Evolutionary conservation across 2,329 filamentous ascomycete species (phyloP), one percentile per base, ranked within the genome.

Genomic region (Colletotrichum agaves): DNA sequence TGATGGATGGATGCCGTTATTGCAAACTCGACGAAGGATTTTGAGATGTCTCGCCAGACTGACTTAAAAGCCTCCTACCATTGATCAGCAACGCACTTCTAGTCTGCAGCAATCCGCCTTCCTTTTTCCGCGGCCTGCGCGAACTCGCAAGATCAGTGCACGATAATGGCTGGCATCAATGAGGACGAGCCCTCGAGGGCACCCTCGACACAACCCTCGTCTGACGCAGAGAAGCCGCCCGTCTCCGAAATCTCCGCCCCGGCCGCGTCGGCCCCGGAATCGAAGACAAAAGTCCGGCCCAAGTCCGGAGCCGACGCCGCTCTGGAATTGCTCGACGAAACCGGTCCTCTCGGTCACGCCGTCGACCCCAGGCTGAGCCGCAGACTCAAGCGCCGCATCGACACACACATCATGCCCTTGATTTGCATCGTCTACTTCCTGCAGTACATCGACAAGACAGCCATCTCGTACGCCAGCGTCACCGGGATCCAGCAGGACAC

Each of bases 401-500:
- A 90, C 73, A 78, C 76, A 70, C 78, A 78, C 17, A 76, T 90
- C 11, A 83, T 89, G n/a, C 86, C 87, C 0, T 75, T 89, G 7
- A 75, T 89, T 8, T 88, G 88, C 67, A 71, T 84, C 44, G 87
- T 84, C 0, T 89, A 89, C 72, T 84, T 84, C 75, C 74, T 89
- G 67, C 87, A 88, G 72, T 89, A 88, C 68, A 87, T 89, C 79
- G 87, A 90, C 75, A 90, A 90, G 73, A 83, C 83, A 1, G 86
- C 86, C 63, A 75, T 88, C 1, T 85, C 84, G 0, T 86, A 82
- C 65, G 86, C 87, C 0, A 80, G 85, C 2, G 85, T 89, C 0
- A 88, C 89, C 68, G 86, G 85, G 0, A 73, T 88, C n/a, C 77
- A 77, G 5, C 75, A 85, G 2, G 85, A 87, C 70, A 83, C 77